Conservation (phyloP, 225 moss, liverwort and hornwort species). For the Ulota crispa region DNA sequence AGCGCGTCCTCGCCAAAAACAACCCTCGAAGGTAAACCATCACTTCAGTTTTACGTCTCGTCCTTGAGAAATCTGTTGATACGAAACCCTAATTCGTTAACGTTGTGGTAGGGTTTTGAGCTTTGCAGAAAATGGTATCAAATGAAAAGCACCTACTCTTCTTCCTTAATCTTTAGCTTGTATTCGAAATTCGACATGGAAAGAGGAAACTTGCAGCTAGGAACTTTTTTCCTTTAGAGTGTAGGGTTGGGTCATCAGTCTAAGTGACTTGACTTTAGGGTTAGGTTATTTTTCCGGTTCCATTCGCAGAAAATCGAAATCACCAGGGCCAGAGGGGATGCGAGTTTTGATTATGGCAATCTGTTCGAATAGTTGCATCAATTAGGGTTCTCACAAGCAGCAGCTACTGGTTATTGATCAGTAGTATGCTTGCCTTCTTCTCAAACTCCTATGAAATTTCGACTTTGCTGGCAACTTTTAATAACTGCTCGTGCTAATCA, state of each 20-base stretch:
- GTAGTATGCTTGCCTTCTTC: background rate
- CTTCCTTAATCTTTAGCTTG: background rate
- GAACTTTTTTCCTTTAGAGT: background rate
- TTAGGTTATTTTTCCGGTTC: background rate
- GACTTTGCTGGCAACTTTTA: background rate
- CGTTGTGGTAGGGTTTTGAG: background rate
- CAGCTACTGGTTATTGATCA: background rate
- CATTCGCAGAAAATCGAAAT: background rate
- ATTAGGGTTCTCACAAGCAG: background rate
- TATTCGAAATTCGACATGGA: background rate
- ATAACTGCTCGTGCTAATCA: background rate
- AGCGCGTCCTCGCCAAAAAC: slow-evolving; percentile 70
- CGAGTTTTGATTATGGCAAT: background rate
- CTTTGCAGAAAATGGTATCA: background rate
- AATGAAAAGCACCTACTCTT: background rate
- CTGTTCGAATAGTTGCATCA: background rate
- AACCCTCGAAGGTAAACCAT: slow-evolving; percentile 59
- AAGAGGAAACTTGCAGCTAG: background rate
- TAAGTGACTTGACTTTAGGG: background rate
- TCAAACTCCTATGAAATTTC: background rate
- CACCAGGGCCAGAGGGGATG: background rate
- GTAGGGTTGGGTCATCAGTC: background rate
- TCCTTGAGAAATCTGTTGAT: background rate
- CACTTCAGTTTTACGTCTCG: background rate
- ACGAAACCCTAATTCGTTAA: background rate